phyloP scores from a whole-genome alignment of 768 basidiomycete species.

The Tulasnella sp. region DNA sequence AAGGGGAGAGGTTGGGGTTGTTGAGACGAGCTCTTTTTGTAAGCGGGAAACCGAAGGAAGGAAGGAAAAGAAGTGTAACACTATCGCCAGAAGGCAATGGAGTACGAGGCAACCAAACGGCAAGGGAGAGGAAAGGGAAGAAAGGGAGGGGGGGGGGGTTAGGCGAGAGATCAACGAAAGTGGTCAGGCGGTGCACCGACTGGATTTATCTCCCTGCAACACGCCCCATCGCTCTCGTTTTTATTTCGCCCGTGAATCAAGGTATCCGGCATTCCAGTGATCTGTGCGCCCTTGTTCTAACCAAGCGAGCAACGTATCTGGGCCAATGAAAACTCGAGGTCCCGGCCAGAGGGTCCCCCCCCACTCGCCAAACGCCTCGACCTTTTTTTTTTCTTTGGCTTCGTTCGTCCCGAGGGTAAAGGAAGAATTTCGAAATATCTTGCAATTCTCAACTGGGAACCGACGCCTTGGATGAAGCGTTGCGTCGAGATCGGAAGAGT shows the following conservation, averaged over 20 bases:
- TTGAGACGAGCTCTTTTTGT: neutral
- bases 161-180: no score
- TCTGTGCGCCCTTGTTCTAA: neutral
- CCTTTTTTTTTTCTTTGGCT: neutral
- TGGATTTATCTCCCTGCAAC: neutral
- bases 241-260: neutral
- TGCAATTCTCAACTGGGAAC: neutral
- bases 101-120: neutral
- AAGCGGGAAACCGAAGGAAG: neutral
- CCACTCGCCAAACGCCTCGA: neutral
- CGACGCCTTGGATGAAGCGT: neutral
- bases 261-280: neutral
- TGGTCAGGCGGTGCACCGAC: neutral
- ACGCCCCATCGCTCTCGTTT: neutral
- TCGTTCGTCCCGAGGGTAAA: neutral
- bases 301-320: neutral
- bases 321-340: neutral
- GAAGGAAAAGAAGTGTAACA: neutral
- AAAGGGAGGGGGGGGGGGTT: neutral
- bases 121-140: neutral
- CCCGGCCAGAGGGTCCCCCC: neutral
- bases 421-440: constrained; percentile 2
- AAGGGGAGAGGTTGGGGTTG: neutral
- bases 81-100: neutral
- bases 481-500: neutral